These are phyloP conservation scores for Colletotrichum tamarilloi DNA, from an alignment of 2,329 filamentous ascomycete genomes.

Conservation along the genomic window DNA sequence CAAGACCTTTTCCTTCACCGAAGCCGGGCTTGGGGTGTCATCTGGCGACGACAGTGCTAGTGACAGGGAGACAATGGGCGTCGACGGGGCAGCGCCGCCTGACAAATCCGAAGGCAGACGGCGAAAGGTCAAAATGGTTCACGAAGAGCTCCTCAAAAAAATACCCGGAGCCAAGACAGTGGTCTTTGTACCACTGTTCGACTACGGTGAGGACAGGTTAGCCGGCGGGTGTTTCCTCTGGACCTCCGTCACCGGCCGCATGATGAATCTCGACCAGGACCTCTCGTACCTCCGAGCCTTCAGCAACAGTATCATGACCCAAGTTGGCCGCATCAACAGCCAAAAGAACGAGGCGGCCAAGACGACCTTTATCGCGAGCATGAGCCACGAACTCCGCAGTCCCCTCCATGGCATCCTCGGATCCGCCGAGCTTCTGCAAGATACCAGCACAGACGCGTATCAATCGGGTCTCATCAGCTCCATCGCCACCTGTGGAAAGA, in stretches of 20 bases:
- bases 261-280: conserved; percentile 50
- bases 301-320: conserved; percentile 59
- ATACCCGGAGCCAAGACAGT: conserved; percentile 47
- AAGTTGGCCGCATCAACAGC: conserved; percentile 65
- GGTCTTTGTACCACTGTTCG: conserved; percentile 49
- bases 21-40: conserved; percentile 41
- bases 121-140: conserved; percentile 41
- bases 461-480: conserved; percentile 57
- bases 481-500: conserved; percentile 58
- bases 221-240: conserved; percentile 50
- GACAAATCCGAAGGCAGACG: conserved; percentile 23
- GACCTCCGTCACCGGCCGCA: conserved; percentile 46
- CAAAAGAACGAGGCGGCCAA: conserved; percentile 64
- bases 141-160: conserved; percentile 46
- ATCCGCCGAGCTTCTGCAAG: conserved; percentile 60
- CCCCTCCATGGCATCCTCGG: conserved; percentile 68
- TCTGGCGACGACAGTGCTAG: conserved; percentile 47
- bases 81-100: neutral
- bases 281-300: conserved; percentile 51
- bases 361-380: conserved; percentile 68
- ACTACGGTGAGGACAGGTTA: conserved; percentile 47
- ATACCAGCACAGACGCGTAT: conserved; percentile 50
- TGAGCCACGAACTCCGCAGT: conserved; percentile 67
- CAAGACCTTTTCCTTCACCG: conserved; percentile 45
- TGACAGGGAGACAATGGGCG: conserved; percentile 38